Evolutionary conservation across 768 basidiomycete species (phyloP).

Genomic region (Leccinum boreale): DNA sequence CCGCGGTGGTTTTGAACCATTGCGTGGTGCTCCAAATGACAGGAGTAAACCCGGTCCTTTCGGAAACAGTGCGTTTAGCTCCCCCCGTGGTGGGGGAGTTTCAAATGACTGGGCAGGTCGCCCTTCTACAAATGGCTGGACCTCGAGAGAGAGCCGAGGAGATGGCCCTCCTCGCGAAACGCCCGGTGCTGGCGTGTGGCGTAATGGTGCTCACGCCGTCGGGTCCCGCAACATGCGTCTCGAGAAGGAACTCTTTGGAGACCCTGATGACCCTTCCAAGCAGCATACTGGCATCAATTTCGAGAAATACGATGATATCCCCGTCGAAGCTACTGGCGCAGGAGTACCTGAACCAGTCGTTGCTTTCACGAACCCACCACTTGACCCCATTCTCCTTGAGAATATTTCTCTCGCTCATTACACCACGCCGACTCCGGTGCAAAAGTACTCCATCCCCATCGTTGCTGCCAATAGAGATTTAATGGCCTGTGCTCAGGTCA

Average conservation of each 20-base stretch:
- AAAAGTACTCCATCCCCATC: slow-evolving; percentile 99
- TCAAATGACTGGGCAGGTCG: slow-evolving; percentile 41
- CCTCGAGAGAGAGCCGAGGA: slow-evolving; percentile 29
- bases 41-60: slow-evolving; percentile 40
- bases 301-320: slow-evolving; percentile 99
- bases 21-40: slow-evolving; percentile 41
- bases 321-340: slow-evolving; percentile 96
- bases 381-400: slow-evolving; percentile 91
- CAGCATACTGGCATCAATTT: slow-evolving; percentile 99
- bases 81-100: slow-evolving; percentile 32
- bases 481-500: slow-evolving; percentile 92
- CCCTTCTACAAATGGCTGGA: slow-evolving; percentile 39
- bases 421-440: slow-evolving; percentile 94
- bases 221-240: slow-evolving; percentile 82
- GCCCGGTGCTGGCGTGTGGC: slow-evolving; percentile 69
- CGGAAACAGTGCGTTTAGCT: slow-evolving; percentile 34
- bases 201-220: slow-evolving; percentile 82
- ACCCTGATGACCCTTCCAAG: slow-evolving; percentile 77
- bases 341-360: slow-evolving; percentile 94
- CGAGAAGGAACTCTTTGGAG: slow-evolving; percentile 96
- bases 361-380: slow-evolving; percentile 82
- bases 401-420: slow-evolving; percentile 94
- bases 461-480: slow-evolving; percentile 85
- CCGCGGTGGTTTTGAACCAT: slow-evolving; percentile 42
- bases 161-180: slow-evolving; percentile 46